phyloP scores from a whole-genome alignment of 805 yeast species.

The Pichia kluyveri region DNA sequence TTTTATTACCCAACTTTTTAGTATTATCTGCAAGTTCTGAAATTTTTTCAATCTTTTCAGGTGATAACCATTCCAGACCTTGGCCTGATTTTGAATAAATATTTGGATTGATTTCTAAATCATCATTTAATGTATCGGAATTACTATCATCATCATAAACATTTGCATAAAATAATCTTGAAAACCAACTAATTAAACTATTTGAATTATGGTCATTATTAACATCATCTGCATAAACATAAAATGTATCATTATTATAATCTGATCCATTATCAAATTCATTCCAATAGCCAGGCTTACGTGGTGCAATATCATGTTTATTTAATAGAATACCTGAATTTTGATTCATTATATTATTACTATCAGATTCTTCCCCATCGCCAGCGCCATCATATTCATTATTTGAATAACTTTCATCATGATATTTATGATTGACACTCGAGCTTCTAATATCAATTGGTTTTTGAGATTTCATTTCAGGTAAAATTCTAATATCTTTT shows the following conservation, averaged over 20 bases:
- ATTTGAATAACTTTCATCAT: background rate
- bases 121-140: conserved; percentile 27
- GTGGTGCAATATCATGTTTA: conserved; percentile 18
- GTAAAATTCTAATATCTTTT: conserved; percentile 37
- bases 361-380: background rate
- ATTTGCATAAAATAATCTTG: conserved; percentile 23
- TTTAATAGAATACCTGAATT: conserved; percentile 24
- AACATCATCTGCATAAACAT: conserved; percentile 28
- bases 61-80: conserved; percentile 9
- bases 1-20: background rate
- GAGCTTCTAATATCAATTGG: background rate
- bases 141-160: conserved; percentile 27
- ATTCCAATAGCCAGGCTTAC: conserved; percentile 46
- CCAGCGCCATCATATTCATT: background rate
- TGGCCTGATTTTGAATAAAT: conserved; percentile 1
- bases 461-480: conserved; percentile 17
- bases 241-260: conserved; percentile 28
- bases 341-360: background rate
- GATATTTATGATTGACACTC: background rate
- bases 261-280: conserved; percentile 60
- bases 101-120: conserved; percentile 15
- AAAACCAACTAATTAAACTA: conserved; percentile 2
- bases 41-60: conserved; percentile 4
- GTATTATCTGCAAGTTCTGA: conserved; percentile 3
- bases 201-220: background rate